Percentiles rank a stretch among this genome's conserved stretches.
Evolutionary conservation across 306 rosid genomes (phyloP).

Genomic region (Astragalus membranaceus): DNA sequence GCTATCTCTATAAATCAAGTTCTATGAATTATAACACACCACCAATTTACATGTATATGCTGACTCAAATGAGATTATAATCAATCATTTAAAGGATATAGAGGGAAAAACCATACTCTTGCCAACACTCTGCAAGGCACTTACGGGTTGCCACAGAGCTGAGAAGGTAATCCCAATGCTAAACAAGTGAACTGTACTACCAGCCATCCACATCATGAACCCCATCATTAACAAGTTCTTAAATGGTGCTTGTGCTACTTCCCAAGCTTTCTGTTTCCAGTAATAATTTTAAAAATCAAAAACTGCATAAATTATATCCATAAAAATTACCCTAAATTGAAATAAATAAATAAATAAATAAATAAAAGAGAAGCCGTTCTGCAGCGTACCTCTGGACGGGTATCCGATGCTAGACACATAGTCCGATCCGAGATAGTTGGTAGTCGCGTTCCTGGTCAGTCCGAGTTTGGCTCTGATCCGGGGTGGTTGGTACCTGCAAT

Average conservation of each 20-base stretch:
- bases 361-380: too few species aligned
- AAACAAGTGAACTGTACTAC: conserved; percentile 86
- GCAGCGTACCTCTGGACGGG: too few species aligned
- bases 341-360: too few species aligned
- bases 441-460: too few species aligned
- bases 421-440: too few species aligned
- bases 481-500: too few species aligned
- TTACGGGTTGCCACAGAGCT: conserved; percentile 98
- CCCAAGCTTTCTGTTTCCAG: conserved; percentile 93
- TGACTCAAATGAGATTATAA: neutral
- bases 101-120: conserved; percentile 41
- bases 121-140: conserved; percentile 88
- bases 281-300: neutral
- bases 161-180: conserved; percentile 98
- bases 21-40: neutral
- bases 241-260: conserved; percentile 95
- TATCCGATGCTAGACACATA: too few species aligned
- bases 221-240: conserved; percentile 99
- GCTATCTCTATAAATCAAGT: neutral
- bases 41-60: neutral
- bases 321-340: neutral
- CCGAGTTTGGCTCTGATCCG: too few species aligned
- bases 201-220: conserved; percentile 99
- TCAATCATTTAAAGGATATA: neutral
- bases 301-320: neutral